Evolutionary conservation across 2,329 filamentous ascomycete species (phyloP).

Genomic region (Chrysoporthe austroafricana): DNA sequence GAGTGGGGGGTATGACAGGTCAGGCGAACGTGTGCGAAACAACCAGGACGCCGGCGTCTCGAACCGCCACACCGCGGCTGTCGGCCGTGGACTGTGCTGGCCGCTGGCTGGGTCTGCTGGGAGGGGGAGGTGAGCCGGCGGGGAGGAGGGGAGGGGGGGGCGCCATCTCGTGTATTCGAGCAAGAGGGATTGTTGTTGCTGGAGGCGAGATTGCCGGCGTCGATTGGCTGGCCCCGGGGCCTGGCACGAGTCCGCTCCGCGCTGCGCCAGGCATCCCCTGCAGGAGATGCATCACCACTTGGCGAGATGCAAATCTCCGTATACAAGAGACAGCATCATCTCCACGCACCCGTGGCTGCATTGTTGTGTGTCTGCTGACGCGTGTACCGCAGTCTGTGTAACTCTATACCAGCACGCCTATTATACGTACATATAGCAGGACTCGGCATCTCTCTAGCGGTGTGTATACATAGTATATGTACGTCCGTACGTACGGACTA

Average conservation of each 20-base stretch:
- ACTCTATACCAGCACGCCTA: not conserved
- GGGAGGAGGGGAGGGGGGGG: not conserved
- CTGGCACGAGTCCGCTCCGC: not conserved
- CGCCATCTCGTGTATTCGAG: not conserved
- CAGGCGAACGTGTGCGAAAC: not conserved
- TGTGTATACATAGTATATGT: too few species aligned
- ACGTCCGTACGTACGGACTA: too few species aligned
- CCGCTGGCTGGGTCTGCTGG: too few species aligned
- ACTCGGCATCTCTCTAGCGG: too few species aligned
- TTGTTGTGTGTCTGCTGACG: not conserved
- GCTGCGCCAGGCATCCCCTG: not conserved
- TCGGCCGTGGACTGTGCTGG: too few species aligned
- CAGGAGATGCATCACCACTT: conserved; percentile 1
- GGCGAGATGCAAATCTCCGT: conserved; percentile 8
- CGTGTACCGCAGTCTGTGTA: not conserved
- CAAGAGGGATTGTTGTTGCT: not conserved
- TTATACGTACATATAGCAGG: not conserved
- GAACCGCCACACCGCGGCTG: too few species aligned
- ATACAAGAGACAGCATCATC: not conserved
- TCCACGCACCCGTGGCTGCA: conserved; percentile 2
- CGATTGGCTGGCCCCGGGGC: conserved; percentile 8
- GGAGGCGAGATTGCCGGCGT: conserved; percentile 19
- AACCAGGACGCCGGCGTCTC: not conserved
- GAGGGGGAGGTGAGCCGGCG: too few species aligned
- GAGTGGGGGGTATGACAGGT: not conserved